A percentile compares a stretch with the other conserved stretches of the same genome.
Evolutionary conservation across 306 rosid species (phyloP).

Genomic region (Citrullus amarus): DNA sequence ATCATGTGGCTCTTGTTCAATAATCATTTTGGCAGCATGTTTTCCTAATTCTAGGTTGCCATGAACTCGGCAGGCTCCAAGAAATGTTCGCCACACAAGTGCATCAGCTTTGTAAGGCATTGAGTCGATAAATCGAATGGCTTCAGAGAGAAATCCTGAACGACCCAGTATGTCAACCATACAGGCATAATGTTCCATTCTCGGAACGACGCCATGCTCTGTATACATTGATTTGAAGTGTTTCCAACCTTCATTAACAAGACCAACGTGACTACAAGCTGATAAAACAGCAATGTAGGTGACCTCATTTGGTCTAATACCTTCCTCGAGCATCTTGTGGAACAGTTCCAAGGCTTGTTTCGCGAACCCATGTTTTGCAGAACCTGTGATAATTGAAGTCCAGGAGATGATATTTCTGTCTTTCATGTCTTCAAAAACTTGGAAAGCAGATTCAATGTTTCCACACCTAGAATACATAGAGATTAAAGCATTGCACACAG

Average conservation of each 20-base stretch:
- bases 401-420: conserved; percentile 46
- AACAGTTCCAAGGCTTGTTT: conserved; percentile 41
- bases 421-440: conserved; percentile 31
- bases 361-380: conserved; percentile 53
- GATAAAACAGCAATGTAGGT: conserved; percentile 57
- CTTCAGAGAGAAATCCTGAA: conserved; percentile 50
- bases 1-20: conserved; percentile 43
- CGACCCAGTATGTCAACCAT: conserved; percentile 58
- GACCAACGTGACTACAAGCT: conserved; percentile 57
- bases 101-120: conserved; percentile 53
- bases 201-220: conserved; percentile 33
- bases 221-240: conserved; percentile 38
- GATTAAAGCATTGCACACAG: conserved; percentile 41
- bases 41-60: conserved; percentile 43
- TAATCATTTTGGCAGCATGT: conserved; percentile 50
- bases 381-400: conserved; percentile 49
- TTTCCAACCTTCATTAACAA: conserved; percentile 45
- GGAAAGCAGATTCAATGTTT: conserved; percentile 40
- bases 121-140: conserved; percentile 31
- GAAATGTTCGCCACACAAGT: conserved; percentile 61
- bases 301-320: conserved; percentile 46
- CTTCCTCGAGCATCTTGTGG: conserved; percentile 38
- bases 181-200: conserved; percentile 62
- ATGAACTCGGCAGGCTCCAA: conserved; percentile 51
- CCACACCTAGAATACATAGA: conserved; percentile 68